These are phyloP conservation scores for Colletotrichum sp. DNA, from an alignment of 2,329 filamentous ascomycete genomes.

Conservation along the genomic window DNA sequence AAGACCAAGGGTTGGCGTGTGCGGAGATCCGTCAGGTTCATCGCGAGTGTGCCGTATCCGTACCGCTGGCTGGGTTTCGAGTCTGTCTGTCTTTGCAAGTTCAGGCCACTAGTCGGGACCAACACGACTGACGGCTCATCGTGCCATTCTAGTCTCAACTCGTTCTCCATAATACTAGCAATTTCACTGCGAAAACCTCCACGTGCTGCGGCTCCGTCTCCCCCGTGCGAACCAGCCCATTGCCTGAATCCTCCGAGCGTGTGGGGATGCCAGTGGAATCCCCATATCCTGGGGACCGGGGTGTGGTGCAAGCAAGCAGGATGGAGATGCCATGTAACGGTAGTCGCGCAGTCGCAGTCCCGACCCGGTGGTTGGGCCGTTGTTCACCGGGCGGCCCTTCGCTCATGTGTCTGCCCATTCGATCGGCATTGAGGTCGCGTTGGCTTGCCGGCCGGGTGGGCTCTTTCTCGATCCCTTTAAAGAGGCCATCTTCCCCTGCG, in stretches of 20 bases:
- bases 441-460: not conserved
- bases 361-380: constrained; percentile 1
- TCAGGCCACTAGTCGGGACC: not conserved
- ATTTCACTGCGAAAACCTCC: not conserved
- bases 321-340: constrained; percentile 15
- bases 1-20: not conserved
- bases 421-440: not conserved
- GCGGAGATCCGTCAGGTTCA: constrained; percentile 5
- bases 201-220: constrained; percentile 17
- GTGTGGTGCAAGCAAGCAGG: not conserved
- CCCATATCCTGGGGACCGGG: not conserved
- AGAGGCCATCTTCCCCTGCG: not conserved
- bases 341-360: not conserved
- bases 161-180: not conserved
- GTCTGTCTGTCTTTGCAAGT: not conserved
- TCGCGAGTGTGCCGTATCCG: not conserved
- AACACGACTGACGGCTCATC: not conserved
- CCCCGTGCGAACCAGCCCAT: not conserved
- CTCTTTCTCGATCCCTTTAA: not conserved
- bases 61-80: not conserved
- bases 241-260: not conserved
- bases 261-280: not conserved
- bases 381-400: not conserved
- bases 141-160: not conserved
- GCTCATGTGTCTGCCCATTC: not conserved